Evolutionary conservation across 2,329 filamentous ascomycete species (phyloP).

Genomic region (Daldinia sp.): DNA sequence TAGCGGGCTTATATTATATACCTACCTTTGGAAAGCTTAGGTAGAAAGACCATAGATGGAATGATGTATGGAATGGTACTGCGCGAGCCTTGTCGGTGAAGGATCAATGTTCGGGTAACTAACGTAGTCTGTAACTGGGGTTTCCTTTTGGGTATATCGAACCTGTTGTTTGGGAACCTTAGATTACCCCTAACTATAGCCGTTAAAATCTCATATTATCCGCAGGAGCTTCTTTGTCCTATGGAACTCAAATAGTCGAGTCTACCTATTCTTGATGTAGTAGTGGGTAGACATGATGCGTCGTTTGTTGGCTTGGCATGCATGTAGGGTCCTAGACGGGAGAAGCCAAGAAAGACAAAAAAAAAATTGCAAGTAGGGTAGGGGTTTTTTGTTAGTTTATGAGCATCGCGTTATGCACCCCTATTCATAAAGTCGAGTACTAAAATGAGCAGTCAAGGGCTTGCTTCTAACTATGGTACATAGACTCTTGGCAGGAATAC

Average conservation of each 20-base stretch:
- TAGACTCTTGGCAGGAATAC: background rate
- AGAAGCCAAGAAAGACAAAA: background rate
- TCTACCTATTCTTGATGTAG: background rate
- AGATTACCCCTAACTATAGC: no score
- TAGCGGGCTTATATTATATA: no score
- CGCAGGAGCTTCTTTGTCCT: background rate
- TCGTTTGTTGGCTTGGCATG: background rate
- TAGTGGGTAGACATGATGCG: background rate
- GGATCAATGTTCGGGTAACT: no score
- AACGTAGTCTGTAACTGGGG: no score
- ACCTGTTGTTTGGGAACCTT: no score
- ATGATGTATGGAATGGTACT: no score
- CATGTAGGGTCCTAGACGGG: background rate
- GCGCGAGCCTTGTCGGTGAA: no score
- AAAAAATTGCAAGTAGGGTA: background rate
- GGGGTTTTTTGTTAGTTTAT: background rate
- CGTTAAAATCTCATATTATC: background rate
- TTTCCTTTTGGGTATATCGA: no score
- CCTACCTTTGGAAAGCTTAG: no score
- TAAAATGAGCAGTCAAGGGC: conserved; percentile 2
- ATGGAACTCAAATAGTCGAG: background rate
- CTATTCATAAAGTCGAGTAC: background rate
- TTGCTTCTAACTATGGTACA: background rate
- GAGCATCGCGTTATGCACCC: conserved; percentile 1
- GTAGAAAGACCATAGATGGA: no score